phyloP scores from a whole-genome alignment of 1,139 yeast species.

The Blastobotrys arbuscula region DNA sequence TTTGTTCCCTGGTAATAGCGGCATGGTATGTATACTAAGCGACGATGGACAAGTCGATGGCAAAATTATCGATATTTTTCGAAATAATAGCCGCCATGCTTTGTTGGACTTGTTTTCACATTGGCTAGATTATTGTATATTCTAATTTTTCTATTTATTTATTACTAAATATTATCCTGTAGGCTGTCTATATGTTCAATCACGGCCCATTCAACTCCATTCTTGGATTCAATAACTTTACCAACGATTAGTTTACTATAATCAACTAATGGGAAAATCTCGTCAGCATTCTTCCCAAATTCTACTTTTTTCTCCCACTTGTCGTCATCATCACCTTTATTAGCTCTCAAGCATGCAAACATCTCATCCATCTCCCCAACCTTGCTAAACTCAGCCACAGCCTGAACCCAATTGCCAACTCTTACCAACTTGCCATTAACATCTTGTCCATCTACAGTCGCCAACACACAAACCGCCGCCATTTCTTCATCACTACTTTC shows the following conservation, averaged over 20 bases:
- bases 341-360: slow-evolving; percentile 14
- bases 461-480: slow-evolving; percentile 16
- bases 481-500: neutral
- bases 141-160: neutral
- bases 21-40: no score
- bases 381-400: slow-evolving; percentile 13
- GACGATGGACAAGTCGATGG: neutral
- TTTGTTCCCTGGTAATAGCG: neutral
- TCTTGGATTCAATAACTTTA: slow-evolving; percentile 5
- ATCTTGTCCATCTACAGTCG: slow-evolving; percentile 14
- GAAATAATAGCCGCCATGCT: no score
- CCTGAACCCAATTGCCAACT: slow-evolving; percentile 25
- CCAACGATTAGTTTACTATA: slow-evolving; percentile 12
- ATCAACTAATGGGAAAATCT: neutral
- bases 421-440: slow-evolving; percentile 22
- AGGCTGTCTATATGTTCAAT: slow-evolving; percentile 12
- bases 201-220: slow-evolving; percentile 15
- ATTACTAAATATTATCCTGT: neutral
- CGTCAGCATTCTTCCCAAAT: slow-evolving; percentile 4
- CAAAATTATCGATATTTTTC: no score
- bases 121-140: slow-evolving; percentile 9
- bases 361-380: slow-evolving; percentile 6
- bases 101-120: slow-evolving; percentile 6
- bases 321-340: slow-evolving; percentile 12
- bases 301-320: slow-evolving; percentile 11